Evolutionary conservation across 2,329 filamentous ascomycete genomes (phyloP).

Genomic region (Monosporascus cannonballus): DNA sequence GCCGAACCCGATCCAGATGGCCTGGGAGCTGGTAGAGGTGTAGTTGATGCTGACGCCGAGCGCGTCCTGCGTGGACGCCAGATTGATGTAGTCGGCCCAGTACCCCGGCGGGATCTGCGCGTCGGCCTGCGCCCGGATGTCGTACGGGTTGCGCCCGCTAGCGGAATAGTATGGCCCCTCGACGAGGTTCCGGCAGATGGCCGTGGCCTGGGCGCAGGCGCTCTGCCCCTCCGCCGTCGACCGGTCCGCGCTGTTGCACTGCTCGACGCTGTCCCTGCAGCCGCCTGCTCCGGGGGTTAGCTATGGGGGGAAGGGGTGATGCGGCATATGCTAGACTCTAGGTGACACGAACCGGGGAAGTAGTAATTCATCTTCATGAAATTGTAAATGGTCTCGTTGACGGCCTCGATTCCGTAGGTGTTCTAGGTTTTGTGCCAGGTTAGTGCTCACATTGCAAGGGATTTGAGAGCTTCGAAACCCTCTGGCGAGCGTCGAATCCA

Average conservation of each 20-base stretch:
- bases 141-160: conserved; percentile 52
- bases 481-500: not conserved
- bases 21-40: conserved; percentile 37
- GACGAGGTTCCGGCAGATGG: conserved; percentile 51
- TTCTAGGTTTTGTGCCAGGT: not conserved
- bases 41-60: conserved; percentile 49
- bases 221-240: conserved; percentile 31
- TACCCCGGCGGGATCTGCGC: conserved; percentile 55
- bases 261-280: conserved; percentile 46
- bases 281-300: conserved; percentile 30
- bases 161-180: conserved; percentile 47
- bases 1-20: conserved; percentile 41
- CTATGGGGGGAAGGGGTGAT: no score
- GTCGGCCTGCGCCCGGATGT: conserved; percentile 50
- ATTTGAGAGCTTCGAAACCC: not conserved
- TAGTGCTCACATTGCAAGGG: not conserved
- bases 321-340: not conserved
- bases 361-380: conserved; percentile 47
- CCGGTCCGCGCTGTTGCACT: conserved; percentile 42
- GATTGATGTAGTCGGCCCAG: conserved; percentile 61
- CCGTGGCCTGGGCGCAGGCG: conserved; percentile 47
- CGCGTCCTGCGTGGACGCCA: conserved; percentile 44
- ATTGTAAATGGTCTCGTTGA: conserved; percentile 53
- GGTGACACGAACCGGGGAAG: conserved; percentile 16
- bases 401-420: conserved; percentile 17